Percentiles rank a stretch among this genome's conserved stretches.
Evolutionary conservation across 1,284 basidiomycete genomes (phyloP).

Genomic region (Papiliotrema flavescens): DNA sequence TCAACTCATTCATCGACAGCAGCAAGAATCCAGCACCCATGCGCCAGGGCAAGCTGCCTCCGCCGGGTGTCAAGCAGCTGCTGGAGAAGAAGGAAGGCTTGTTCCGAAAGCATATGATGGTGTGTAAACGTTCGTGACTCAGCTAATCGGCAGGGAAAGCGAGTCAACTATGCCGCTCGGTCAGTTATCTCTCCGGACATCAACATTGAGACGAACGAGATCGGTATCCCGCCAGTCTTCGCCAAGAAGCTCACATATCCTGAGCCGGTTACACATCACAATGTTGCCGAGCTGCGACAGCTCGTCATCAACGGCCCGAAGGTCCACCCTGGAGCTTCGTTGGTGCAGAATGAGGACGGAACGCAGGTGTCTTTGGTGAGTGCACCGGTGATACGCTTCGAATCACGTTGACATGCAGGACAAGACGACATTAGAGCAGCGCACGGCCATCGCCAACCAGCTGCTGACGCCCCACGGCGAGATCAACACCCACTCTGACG

Average conservation of each 20-base stretch:
- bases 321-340: conserved; percentile 86
- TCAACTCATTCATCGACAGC: conserved; percentile 97
- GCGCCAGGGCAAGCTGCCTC: conserved; percentile 86
- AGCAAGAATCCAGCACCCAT: conserved; percentile 87
- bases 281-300: conserved; percentile 84
- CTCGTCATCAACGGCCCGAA: conserved; percentile 89
- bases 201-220: conserved; percentile 99
- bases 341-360: conserved; percentile 95
- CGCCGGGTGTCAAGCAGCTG: conserved; percentile 91
- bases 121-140: conserved; percentile 42
- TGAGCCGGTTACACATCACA: conserved; percentile 90
- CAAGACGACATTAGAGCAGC: conserved; percentile 77
- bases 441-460: conserved; percentile 95
- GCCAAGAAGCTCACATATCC: conserved; percentile 96
- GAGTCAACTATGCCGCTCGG: conserved; percentile 97
- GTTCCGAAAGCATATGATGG: conserved; percentile 99
- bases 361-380: conserved; percentile 72
- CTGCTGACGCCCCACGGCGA: conserved; percentile 87
- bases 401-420: conserved; percentile 56
- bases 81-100: conserved; percentile 99
- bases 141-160: conserved; percentile 71
- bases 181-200: conserved; percentile 99
- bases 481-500: conserved; percentile 53
- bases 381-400: conserved; percentile 1
- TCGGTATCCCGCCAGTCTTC: conserved; percentile 96